Evolutionary conservation across 1,139 yeast genomes (phyloP).

Genomic region (Debaryomyces psychrophilus): DNA sequence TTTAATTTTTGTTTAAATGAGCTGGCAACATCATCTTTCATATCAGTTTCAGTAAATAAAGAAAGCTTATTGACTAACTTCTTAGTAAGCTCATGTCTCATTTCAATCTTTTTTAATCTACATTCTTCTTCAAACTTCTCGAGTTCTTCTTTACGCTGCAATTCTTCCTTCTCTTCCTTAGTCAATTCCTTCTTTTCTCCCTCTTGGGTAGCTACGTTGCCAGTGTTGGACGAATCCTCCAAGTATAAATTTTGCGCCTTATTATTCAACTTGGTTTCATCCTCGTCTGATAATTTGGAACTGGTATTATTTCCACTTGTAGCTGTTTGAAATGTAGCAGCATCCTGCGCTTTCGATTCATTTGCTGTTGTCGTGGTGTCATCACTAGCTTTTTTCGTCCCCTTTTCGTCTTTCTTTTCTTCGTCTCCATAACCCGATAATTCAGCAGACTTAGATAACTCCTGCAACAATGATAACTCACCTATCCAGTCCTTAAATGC

Average conservation of each 20-base stretch:
- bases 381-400: conserved; percentile 10
- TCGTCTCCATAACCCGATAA: conserved; percentile 48
- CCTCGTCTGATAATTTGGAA: background rate
- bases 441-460: conserved; percentile 61
- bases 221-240: conserved; percentile 16
- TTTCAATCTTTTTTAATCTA: conserved; percentile 67
- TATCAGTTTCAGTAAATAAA: conserved; percentile 82
- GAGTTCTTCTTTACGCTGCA: conserved; percentile 60
- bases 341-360: background rate
- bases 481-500: conserved; percentile 86
- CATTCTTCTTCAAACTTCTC: conserved; percentile 83
- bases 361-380: background rate
- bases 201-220: conserved; percentile 23
- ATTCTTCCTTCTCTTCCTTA: conserved; percentile 51
- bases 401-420: conserved; percentile 23
- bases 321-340: conserved; percentile 6
- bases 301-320: background rate
- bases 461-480: conserved; percentile 64
- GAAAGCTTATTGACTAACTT: conserved; percentile 69
- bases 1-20: conserved; percentile 73
- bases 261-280: background rate
- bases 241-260: conserved; percentile 14
- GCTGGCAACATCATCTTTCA: conserved; percentile 64
- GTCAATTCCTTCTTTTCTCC: conserved; percentile 21
- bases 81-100: conserved; percentile 64